These are phyloP conservation scores for Deuterostichococcus epilithicus DNA, from an alignment of 139 green algal species.

Conservation along the genomic window DNA sequence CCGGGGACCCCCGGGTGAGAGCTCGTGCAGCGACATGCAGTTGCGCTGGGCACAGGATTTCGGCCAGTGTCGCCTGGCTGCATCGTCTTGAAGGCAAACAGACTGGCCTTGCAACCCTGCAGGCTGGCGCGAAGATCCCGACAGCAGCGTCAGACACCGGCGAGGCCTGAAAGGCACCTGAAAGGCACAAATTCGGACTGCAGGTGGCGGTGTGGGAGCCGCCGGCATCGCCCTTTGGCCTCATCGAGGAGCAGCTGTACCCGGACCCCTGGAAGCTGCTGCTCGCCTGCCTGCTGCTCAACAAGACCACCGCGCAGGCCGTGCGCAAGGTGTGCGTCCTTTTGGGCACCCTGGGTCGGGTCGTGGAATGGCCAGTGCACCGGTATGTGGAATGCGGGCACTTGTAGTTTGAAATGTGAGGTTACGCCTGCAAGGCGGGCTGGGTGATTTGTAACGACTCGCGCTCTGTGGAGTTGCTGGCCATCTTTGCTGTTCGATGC, in stretches of 20 bases:
- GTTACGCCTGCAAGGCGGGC: background rate
- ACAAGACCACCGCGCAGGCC: constrained; percentile 76
- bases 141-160: too few relatives aligned
- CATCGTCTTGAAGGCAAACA: too few relatives aligned
- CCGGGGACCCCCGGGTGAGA: background rate
- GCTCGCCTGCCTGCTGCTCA: constrained; percentile 86
- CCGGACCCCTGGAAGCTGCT: constrained; percentile 88
- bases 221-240: constrained; percentile 61
- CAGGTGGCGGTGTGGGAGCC: constrained; percentile 51
- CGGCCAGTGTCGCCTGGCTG: too few relatives aligned
- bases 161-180: too few relatives aligned
- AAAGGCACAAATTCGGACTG: too few relatives aligned
- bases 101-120: too few relatives aligned
- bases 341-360: background rate
- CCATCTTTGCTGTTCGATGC: background rate
- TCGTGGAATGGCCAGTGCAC: too few relatives aligned
- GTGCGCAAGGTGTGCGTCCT: constrained; percentile 17
- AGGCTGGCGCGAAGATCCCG: too few relatives aligned
- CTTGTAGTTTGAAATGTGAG: too few relatives aligned
- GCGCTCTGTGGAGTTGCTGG: background rate
- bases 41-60: background rate
- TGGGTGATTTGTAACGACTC: background rate
- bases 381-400: too few relatives aligned
- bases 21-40: background rate
- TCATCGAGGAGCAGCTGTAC: constrained; percentile 86